Base-by-base conservation (phyloP, 148 eudicot species). In the Spergularia marina region DNA sequence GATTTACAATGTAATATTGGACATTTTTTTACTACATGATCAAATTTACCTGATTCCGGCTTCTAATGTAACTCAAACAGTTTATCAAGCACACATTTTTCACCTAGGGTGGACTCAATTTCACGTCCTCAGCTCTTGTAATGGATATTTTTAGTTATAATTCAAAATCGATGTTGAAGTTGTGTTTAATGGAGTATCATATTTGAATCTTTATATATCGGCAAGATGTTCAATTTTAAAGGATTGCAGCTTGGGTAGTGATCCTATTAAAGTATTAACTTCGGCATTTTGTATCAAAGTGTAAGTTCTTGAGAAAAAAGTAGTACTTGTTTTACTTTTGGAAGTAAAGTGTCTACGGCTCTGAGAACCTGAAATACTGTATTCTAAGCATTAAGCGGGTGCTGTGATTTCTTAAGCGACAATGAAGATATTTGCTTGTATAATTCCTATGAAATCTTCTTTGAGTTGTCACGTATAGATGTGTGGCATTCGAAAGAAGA, bases 241-340 rank as follows among this genome's bases (percentile, higher is more conserved):
- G 12, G 41, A 44, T 51, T 68, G 21, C 53, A 44, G 1, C 23
- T 21, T 67, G 4, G 3, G 14, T 12, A 52, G 25, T 14, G 72
- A 52, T 25, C 57, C 21, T 41, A 56, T 2, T 12, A 20, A 25
- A 11, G 18, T 59, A 12, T 68, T 11, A 25, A 16, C 18, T 23
- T 7, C 23, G 21, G 7, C 4, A 7, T n/a, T 1, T 10, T 67
- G 25, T 59, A 13, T 23, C 64, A 20, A 59, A 12, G 15, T 59
- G 12, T 41, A 44, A n/a, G 7, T 8, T 34, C 13, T 52, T 15
- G 4, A 18, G 4, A 44, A 3, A 18, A 12, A 44, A 44, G 30
- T 67, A 47, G 53, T 67, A 23, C 55, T 47, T 67, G 23, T 44
- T 67, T 41, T 53, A 44, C 15, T 47, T 30, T 67, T 67, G 55